Evolutionary conservation across 805 yeast genomes (phyloP).

Genomic region (Wickerhamiella lipophila): DNA sequence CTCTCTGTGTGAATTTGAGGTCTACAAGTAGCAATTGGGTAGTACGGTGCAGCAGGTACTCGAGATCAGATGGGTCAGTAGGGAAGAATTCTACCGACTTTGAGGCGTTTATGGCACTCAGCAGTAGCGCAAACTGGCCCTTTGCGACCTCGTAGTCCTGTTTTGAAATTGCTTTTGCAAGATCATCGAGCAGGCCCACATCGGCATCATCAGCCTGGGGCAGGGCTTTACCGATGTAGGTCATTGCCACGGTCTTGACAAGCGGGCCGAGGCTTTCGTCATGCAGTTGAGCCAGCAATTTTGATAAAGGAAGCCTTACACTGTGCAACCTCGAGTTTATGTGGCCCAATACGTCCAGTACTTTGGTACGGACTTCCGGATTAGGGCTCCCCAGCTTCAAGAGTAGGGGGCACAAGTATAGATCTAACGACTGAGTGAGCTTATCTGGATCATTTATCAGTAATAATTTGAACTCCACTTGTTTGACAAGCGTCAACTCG

Average conservation of each 20-base stretch:
- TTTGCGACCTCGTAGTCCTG: slow-evolving; percentile 23
- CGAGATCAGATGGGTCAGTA: slow-evolving; percentile 14
- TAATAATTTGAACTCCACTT: slow-evolving; percentile 72
- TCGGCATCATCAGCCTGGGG: slow-evolving; percentile 35
- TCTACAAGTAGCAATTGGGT: slow-evolving; percentile 45
- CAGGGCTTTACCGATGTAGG: slow-evolving; percentile 57
- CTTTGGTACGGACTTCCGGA: slow-evolving; percentile 50
- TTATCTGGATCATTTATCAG: slow-evolving; percentile 56
- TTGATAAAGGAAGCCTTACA: slow-evolving; percentile 42
- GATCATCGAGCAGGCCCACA: slow-evolving; percentile 18
- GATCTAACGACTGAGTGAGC: slow-evolving; percentile 44
- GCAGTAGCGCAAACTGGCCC: slow-evolving; percentile 15
- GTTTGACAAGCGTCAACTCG: slow-evolving; percentile 30
- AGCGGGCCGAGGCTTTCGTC: slow-evolving; percentile 29
- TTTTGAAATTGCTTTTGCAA: slow-evolving; percentile 32
- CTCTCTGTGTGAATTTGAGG: slow-evolving; percentile 27
- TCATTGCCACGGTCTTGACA: slow-evolving; percentile 25
- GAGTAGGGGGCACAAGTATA: slow-evolving; percentile 64
- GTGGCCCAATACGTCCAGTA: slow-evolving; percentile 54
- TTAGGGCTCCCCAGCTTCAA: slow-evolving; percentile 66
- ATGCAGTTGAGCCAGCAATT: slow-evolving; percentile 52
- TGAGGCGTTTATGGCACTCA: slow-evolving; percentile 5
- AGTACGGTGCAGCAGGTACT: slow-evolving; percentile 37
- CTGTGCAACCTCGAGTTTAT: slow-evolving; percentile 32
- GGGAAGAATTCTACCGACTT: neutral